Evolutionary conservation across 192 early-diverging fungal genomes (phyloP), one percentile per base, ranked within the genome.

Genomic region (Linnemannia hyalina): DNA sequence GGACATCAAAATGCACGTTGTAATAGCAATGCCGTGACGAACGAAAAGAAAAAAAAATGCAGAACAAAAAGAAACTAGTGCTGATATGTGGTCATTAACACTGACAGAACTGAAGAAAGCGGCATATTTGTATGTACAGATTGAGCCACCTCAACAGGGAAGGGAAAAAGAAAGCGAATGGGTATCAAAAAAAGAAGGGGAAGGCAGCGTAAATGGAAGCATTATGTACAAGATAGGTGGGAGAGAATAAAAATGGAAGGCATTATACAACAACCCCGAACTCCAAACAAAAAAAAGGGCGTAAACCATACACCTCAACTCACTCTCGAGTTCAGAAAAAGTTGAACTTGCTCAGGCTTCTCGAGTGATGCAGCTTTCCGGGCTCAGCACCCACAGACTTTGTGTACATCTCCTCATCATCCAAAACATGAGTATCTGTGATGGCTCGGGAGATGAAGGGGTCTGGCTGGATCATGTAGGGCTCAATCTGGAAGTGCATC

Each of bases 401-500:
- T 6, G 52, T 73, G 73, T 88, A 91, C 73, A 81, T 68, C 44
- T 88, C 90, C 63, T 81, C 89, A 20, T 90, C 89, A 20, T 82
- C 80, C 55, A 89, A 68, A 16, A 88, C 82, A 42, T 73, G 78
- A 0, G 83, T 88, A 20, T 88, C 85, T 5, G 81, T 80, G 20
- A 90, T 83, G 18, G 82, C 82, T 0, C 82, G 77, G 4, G 80
- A 80, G 72, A 90, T 87, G 41, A 81, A 78, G 8, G 78, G 77
- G 49, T 90, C 88, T 9, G 81, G 83, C 35, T 88, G 80, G 60
- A 88, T 82, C 73, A 69, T 49, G 69, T 86, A 89, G 2, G 81
- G 55, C 77, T 83, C 74, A 3, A 81, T 63, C 80, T 95, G 94
- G 78, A 91, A 94, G 35, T 81, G 89, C 81, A 91, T 85, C 18